Base-by-base conservation (phyloP, 2,329 filamentous ascomycete genomes). In the Ascochyta clinopodiicola region DNA sequence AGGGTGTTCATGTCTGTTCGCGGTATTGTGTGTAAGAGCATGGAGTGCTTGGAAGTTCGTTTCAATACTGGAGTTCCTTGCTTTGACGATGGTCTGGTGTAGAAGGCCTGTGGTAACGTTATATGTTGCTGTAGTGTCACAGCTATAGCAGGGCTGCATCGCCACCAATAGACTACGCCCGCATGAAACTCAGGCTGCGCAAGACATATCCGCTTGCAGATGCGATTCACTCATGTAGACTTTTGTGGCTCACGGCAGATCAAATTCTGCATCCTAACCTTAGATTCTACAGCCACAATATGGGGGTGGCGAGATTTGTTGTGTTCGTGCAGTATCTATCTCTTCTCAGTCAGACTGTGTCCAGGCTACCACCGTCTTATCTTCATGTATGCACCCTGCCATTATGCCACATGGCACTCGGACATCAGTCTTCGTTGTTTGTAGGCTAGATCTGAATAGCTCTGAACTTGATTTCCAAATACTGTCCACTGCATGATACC, bases 171-270 rank as follows among this genome's bases (percentile, higher is more conserved):
- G 39, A 6, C 8, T 24, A 6, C 31, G n/a, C 1, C 15, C 21
- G 34, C 44, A 48, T 35, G 21, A 15, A 15, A 13, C n/a, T 38
- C 35, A 21, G 39, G 15, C 35, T 36, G 36, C 27, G 10, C 35
- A 36, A 50, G 46, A 55, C 52, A 50, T 10, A 9, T 45, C 45
- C 45, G 52, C 32, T 50, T 55, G 52, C 52, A 13, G 40, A n/a
- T 24, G 9, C 42, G 17, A 6, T 36, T 22, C 46, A 55, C 45
- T 42, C 39, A 29, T 19, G 46, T 42, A 45, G 10, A 50, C 40
- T 9, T 21, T 25, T 44, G 29, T 31, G 12, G 29, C 13, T 44
- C 25, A 31, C 35, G 34, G 34, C 36, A 38, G 17, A 38, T 22
- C 19, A 21, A 9, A 38, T 39, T 3, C 17, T 39, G 38, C 40